Percentiles rank a stretch among this genome's conserved stretches.
These are phyloP conservation scores for Melaleuca quinquenervia DNA, from an alignment of 345 rosid genomes.

Conservation along the genomic window DNA sequence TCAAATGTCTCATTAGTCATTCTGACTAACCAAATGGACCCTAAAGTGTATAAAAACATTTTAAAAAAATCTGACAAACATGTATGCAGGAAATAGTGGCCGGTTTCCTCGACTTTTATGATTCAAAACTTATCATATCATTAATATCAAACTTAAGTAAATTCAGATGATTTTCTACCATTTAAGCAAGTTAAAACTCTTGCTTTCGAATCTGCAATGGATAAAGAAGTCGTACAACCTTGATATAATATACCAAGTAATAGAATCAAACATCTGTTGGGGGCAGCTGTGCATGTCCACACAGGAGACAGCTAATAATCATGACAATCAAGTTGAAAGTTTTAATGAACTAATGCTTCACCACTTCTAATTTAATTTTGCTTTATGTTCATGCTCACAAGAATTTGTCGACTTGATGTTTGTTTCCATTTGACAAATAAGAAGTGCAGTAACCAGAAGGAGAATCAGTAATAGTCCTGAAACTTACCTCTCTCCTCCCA, in stretches of 20 bases:
- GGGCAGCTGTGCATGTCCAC: background rate
- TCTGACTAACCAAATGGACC: too few relatives aligned
- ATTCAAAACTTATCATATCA: background rate
- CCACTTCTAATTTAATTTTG: background rate
- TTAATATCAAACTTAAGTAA: background rate
- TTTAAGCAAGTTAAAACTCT: background rate
- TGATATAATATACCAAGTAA: background rate
- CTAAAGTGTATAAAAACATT: background rate
- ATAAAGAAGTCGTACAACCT: background rate
- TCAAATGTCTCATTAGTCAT: background rate
- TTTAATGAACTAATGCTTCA: background rate
- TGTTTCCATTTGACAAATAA: background rate
- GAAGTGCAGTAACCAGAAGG: background rate
- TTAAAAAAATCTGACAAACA: background rate
- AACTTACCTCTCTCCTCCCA: constrained; percentile 86
- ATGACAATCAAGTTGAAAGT: background rate
- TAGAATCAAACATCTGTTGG: background rate
- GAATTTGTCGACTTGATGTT: background rate
- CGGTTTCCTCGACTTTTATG: background rate
- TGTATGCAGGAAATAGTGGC: background rate
- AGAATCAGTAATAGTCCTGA: background rate
- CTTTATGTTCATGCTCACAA: background rate
- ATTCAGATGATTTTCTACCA: background rate
- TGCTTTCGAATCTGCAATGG: background rate
- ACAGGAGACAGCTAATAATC: background rate